Percentiles rank a stretch among this genome's conserved stretches.
phyloP scores from a whole-genome alignment of 192 early-diverging fungal genomes.

The Dissophora ornata region DNA sequence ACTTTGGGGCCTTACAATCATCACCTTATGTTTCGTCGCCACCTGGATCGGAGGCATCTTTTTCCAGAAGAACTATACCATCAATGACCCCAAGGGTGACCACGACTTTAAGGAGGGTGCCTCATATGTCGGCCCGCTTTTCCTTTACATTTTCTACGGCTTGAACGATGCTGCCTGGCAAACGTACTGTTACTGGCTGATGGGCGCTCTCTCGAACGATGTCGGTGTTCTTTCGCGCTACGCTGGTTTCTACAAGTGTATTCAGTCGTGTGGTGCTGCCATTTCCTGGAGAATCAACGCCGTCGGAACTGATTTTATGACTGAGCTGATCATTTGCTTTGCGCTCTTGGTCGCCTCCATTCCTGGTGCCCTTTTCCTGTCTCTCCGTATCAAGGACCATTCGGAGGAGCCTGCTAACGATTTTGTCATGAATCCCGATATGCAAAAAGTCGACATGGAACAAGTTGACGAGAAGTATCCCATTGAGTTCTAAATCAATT shows the following conservation, averaged over 20 bases:
- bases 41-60: constrained; percentile 71
- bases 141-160: constrained; percentile 81
- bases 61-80: constrained; percentile 63
- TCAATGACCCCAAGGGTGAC: constrained; percentile 1
- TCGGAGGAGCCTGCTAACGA: constrained; percentile 2
- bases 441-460: not conserved
- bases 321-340: constrained; percentile 51
- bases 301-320: constrained; percentile 14
- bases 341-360: constrained; percentile 30
- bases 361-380: constrained; percentile 35
- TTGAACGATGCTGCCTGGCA: constrained; percentile 85
- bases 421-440: no score
- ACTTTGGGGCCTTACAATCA: constrained; percentile 61
- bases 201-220: constrained; percentile 86
- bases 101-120: constrained; percentile 58
- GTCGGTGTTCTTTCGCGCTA: constrained; percentile 73
- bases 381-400: constrained; percentile 40
- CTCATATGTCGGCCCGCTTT: constrained; percentile 64
- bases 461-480: not conserved
- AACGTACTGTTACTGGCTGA: constrained; percentile 77
- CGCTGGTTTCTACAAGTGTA: constrained; percentile 89
- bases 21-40: constrained; percentile 59
- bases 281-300: constrained; percentile 77
- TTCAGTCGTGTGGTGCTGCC: constrained; percentile 80
- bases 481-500: not conserved